phyloP scores from a whole-genome alignment of 208 protist species.

The Acanthamoeba triangularis region DNA sequence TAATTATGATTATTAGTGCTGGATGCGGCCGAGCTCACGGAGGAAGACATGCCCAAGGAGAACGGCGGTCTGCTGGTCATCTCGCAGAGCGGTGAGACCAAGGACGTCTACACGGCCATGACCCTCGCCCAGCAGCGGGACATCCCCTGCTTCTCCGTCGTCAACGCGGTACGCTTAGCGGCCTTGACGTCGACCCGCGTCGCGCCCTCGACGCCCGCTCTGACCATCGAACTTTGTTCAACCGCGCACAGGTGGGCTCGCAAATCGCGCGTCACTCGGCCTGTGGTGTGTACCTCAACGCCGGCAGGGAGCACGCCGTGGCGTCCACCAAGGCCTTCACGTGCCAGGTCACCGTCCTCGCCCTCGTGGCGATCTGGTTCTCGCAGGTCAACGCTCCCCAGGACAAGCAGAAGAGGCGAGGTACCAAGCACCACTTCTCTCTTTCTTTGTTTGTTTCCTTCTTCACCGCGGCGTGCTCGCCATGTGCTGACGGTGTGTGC shows the following conservation, averaged over 20 bases:
- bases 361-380: conserved; percentile 75
- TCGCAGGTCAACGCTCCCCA: conserved; percentile 76
- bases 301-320: conserved; percentile 89
- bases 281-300: conserved; percentile 90
- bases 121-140: conserved; percentile 77
- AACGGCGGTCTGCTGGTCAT: conserved; percentile 86
- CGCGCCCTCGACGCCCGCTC: no score
- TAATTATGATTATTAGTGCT: neutral
- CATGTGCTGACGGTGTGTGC: no score
- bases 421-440: conserved; percentile 24
- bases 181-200: no score
- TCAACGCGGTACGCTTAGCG: conserved; percentile 88
- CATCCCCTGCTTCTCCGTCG: conserved; percentile 83
- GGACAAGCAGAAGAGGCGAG: conserved; percentile 66
- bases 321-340: conserved; percentile 92
- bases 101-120: conserved; percentile 87
- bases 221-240: no score
- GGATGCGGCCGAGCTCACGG: conserved; percentile 84
- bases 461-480: no score
- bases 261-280: conserved; percentile 82
- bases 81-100: conserved; percentile 91
- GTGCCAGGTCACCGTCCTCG: conserved; percentile 85
- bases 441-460: neutral
- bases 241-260: conserved; percentile 89
- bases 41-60: conserved; percentile 78